phyloP scores from a whole-genome alignment of 495 filamentous ascomycete genomes.

The Penicillium cinerascens region DNA sequence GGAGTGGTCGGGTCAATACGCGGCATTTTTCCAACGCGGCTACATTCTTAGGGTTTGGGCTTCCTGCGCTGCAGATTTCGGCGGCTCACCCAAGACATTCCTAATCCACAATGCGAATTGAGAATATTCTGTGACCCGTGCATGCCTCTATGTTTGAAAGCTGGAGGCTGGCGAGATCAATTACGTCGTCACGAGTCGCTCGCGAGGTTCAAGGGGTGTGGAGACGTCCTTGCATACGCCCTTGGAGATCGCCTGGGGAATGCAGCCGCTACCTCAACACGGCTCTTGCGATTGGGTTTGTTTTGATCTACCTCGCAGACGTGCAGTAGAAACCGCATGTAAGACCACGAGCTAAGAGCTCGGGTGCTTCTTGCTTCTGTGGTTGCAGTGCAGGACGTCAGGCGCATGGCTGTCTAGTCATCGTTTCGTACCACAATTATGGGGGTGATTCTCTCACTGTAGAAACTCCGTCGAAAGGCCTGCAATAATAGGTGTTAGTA shows the following conservation, averaged over 20 bases:
- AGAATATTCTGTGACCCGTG: background rate
- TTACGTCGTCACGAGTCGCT: background rate
- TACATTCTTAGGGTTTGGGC: background rate
- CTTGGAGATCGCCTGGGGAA: conserved; percentile 17
- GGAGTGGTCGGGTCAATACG: background rate
- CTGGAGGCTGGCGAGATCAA: background rate
- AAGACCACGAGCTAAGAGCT: conserved; percentile 2
- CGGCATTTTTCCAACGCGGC: background rate
- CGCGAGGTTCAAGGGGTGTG: conserved; percentile 7
- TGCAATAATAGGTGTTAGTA: too few species aligned
- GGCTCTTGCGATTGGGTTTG: conserved; percentile 12
- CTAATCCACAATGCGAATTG: background rate
- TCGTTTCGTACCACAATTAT: background rate
- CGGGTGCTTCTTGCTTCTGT: background rate
- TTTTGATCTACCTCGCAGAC: conserved; percentile 4
- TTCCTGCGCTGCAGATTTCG: background rate
- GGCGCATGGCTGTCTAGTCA: background rate
- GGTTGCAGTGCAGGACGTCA: conserved; percentile 1
- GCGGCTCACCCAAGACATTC: background rate
- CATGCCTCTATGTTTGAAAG: background rate
- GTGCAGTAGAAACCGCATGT: background rate
- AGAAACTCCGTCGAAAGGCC: too few species aligned
- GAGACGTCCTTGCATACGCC: conserved; percentile 24
- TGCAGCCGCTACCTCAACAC: conserved; percentile 1
- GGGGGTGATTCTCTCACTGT: background rate